Percentiles rank a stretch among this genome's conserved stretches.
phyloP scores from a whole-genome alignment of 345 rosid genomes.

The Xanthoceras sorbifolium region DNA sequence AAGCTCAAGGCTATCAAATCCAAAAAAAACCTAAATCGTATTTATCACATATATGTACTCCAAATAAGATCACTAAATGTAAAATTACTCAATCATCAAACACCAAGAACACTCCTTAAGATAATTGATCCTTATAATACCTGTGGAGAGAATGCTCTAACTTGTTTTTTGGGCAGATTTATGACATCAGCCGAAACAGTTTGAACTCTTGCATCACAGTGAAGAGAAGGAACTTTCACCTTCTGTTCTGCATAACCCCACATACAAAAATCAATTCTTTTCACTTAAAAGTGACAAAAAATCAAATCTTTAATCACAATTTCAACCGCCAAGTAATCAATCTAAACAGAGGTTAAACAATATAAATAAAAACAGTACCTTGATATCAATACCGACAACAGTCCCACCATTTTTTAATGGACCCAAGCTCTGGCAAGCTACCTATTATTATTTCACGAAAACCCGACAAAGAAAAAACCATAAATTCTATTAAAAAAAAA shows the following conservation, averaged over 20 bases:
- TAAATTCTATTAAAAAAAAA: neutral
- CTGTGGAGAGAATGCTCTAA: conserved; percentile 75
- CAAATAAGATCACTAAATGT: neutral
- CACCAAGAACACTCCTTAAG: neutral
- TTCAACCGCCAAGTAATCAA: neutral
- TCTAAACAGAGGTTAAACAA: neutral
- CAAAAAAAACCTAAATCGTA: neutral
- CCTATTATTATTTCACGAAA: conserved; percentile 42
- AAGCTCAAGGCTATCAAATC: neutral
- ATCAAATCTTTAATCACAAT: neutral
- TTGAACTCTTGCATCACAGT: conserved; percentile 82
- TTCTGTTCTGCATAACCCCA: conserved; percentile 74
- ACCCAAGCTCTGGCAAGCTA: conserved; percentile 94
- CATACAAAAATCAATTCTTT: neutral
- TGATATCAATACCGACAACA: conserved; percentile 87
- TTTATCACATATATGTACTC: too few species aligned
- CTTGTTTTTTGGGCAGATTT: conserved; percentile 55
- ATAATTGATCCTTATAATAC: conserved; percentile 26
- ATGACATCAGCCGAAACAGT: conserved; percentile 79
- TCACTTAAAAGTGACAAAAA: neutral
- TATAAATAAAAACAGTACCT: conserved; percentile 48
- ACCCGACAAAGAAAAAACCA: neutral
- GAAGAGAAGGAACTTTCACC: conserved; percentile 83
- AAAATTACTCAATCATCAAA: neutral
- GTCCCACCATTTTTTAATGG: conserved; percentile 73